phyloP scores from a whole-genome alignment of 495 filamentous ascomycete species.

The Aspergillus mulundensis region DNA sequence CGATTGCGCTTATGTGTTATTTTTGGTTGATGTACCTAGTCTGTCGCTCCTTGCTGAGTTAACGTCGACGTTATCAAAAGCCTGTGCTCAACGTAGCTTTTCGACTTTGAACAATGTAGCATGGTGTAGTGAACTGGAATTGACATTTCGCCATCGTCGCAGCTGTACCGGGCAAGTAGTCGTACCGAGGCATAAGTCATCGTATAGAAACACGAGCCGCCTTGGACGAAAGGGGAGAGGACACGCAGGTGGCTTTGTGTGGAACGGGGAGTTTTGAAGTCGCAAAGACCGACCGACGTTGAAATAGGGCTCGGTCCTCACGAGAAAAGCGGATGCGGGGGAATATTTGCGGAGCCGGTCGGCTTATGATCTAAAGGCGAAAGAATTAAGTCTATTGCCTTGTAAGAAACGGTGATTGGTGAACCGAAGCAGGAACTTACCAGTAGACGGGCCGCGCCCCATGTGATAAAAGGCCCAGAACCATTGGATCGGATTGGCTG shows the following conservation, averaged over 20 bases:
- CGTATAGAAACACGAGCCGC: too few species aligned
- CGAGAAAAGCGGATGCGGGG: background rate
- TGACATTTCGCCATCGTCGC: too few species aligned
- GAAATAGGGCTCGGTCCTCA: conserved; percentile 2
- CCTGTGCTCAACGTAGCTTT: background rate
- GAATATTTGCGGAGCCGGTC: background rate
- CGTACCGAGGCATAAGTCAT: too few species aligned
- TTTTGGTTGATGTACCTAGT: background rate
- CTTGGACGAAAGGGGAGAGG: too few species aligned
- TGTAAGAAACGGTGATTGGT: background rate
- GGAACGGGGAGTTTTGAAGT: background rate
- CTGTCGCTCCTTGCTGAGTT: background rate
- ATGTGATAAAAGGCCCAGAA: too few species aligned
- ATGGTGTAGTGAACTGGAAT: too few species aligned
- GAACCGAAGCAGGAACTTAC: too few species aligned
- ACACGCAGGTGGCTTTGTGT: too few species aligned
- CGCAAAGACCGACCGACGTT: background rate
- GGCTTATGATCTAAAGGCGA: background rate
- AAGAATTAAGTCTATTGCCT: background rate
- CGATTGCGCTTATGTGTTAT: background rate
- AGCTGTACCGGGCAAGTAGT: too few species aligned
- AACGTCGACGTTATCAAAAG: background rate
- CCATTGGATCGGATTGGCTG: too few species aligned
- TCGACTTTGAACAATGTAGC: background rate
- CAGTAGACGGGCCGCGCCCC: too few species aligned